Evolutionary conservation across 805 yeast genomes (phyloP), one percentile per base, ranked within the genome.

Genomic region (Pichia heedii): DNA sequence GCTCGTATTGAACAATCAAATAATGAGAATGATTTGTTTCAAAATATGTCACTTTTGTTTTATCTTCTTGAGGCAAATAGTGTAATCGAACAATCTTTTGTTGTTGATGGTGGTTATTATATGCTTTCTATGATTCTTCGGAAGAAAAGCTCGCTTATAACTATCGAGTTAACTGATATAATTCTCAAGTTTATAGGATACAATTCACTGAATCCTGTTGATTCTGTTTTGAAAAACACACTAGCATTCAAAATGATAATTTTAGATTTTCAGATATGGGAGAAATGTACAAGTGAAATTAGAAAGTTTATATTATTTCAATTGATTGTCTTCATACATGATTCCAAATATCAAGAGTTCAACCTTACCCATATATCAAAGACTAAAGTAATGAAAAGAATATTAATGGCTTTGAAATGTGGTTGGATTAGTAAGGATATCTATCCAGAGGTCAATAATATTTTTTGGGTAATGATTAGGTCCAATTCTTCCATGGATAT

Each of bases 211-310:
- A 63, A 73, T 30, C 77, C 83, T 0, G 60, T 65, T 29, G 76
- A 77, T 8, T 79, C 90, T 0, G 56, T 80, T 3, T 65, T 86
- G 2, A 62, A 66, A 8, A 79, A 83, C 50, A 68, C 73, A 0
- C 46, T 61, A 2, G 82, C 81, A 0, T 87, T 81, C 54, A 69
- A 75, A 30, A 60, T 68, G 1, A 56, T 86, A 36, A 67, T 84
- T 33, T 67, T 79, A 18, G 88, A 85, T 48, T 70, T 82, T 48
- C 82, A 77, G 43, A 63, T 76, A 19, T 81, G 85, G 76, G 67
- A 67, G 43, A 60, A 44, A 1, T 20, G 41, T 11, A 42, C 57
- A 18, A 51, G 62, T 3, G 78, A 74, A 33, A 67, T 79, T 0
- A 63, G 79, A 41, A 65, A 74, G 39, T 73, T 70, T 42, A 58